Conservation (phyloP, 176 grass and related monocot species). For the Juncus effusus region DNA sequence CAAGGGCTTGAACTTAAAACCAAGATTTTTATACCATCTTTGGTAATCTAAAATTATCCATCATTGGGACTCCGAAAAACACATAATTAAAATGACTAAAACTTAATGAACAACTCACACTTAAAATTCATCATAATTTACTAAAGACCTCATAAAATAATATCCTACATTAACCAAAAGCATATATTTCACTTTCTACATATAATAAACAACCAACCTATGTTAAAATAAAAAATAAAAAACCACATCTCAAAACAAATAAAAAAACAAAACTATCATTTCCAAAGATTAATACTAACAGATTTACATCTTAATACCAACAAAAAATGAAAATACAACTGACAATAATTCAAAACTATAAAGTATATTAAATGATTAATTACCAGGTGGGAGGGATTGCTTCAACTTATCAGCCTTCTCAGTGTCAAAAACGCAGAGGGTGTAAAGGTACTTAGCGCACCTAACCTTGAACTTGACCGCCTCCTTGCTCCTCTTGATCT, state of each 20-base stretch:
- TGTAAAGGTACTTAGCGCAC: slow-evolving; percentile 72
- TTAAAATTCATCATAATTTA: neutral
- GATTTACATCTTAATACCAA: too few relatives aligned
- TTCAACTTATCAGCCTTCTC: slow-evolving; percentile 79
- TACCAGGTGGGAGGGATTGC: slow-evolving; percentile 68
- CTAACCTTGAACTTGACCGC: slow-evolving; percentile 69
- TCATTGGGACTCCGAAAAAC: slow-evolving; percentile 39
- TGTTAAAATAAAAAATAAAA: neutral
- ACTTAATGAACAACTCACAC: neutral
- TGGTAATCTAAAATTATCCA: slow-evolving; percentile 36
- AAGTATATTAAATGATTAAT: too few relatives aligned
- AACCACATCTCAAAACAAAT: too few relatives aligned
- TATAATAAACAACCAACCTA: neutral
- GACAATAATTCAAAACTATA: too few relatives aligned
- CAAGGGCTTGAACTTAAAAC: slow-evolving; percentile 45
- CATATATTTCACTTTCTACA: neutral
- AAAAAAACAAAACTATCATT: too few relatives aligned
- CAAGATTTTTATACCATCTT: slow-evolving; percentile 34
- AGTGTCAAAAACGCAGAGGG: slow-evolving; percentile 55
- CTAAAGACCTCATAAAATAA: neutral
- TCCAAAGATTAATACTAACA: too few relatives aligned
- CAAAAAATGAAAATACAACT: too few relatives aligned
- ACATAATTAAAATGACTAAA: neutral
- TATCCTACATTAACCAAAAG: neutral
- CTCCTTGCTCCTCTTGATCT: slow-evolving; percentile 69